Evolutionary conservation across 2,329 filamentous ascomycete species (phyloP), one percentile per base, ranked within the genome.

Genomic region (Alternaria longipes): DNA sequence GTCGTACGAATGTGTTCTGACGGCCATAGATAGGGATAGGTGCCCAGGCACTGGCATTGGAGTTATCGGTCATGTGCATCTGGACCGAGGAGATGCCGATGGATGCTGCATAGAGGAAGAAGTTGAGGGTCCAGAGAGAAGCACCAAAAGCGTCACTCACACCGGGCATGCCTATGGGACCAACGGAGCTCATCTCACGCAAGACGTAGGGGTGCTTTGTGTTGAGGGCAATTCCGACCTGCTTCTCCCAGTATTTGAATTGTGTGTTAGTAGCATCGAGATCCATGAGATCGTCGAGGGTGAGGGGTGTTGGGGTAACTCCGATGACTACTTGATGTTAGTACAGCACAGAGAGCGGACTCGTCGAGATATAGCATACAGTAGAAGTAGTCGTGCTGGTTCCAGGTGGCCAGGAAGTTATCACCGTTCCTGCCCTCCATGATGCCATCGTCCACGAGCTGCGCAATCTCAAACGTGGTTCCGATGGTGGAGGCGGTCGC

Each of bases 11-110:
- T 1, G 81, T 79, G 1, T 81, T 81, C 26, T 74, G 71, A 5
- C 71, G 77, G 28, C 76, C 80, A 62, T 81, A 78, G 60, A 78
- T 72, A 18, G 72, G 51, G 38, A 81, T 74, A 16, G 84, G 84
- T 63, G 83, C 80, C 84, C 84, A 85, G 2, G 83, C 81, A 56
- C 80, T 80, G 7, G 83, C 81, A 65, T 82, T 82, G 61, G 83
- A 84, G 71, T 84, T 84, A 71, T 84, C 82, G 9, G 83, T 85
- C 83, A 85, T 84, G 77, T 85, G 84, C 78, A 85, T 81, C 62
- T 84, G 79, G 3, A 85, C 82, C 8, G 81, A 81, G 0, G 78
- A 74, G 53, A 85, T 80, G 61, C 82, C 82, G 41, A 84, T 76
- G 6, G 79, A 80, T 8, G 84, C 82, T 4, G 80, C 75, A 70